Evolutionary conservation across 1,284 basidiomycete species (phyloP), one percentile per base, ranked within the genome.

Genomic region (Melampsora medusae): DNA sequence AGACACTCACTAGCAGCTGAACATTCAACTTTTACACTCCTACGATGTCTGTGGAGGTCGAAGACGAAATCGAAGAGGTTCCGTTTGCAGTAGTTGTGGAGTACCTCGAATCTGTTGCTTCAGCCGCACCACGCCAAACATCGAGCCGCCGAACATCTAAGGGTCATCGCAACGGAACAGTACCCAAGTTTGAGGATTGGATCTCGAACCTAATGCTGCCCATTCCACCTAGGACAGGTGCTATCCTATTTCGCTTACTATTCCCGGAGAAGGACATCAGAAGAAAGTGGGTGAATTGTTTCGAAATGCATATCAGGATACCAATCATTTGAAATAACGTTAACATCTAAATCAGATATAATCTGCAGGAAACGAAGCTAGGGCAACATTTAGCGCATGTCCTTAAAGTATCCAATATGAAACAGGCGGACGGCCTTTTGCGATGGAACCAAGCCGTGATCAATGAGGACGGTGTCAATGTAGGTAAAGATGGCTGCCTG

Each of bases 251-350:
- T 80, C 87, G 88, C 1, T 82, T 93, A 2, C 84, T 94, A n/a
- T 93, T 93, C 81, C 92, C 92, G 0, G 89, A 93, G 73, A 88
- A 91, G 76, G 91, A 93, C 75, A 79, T 84, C 0, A 83, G 86
- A 38, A 85, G 92, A 38, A 88, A 88, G 70, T 73, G 10, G 33
- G 70, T 53, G 3, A 25, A 2, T 38, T 38, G 10, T 38, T 6
- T 38, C 10, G 35, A 38, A 10, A 38, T 38, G 10, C 35, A 38
- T 4, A 35, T 35, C 33, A 7, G 35, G 35, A 10, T 38, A 9
- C 12, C 28, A 17, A 28, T 53, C 16, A 17, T 31, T 59, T 42
- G 16, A 38, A n/a, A 6, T 35, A 56, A 59, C 28, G 66, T 10
- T 9, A 2, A 17, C 3, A 28, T 35, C 19, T 9, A 28, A 19